Conservation (phyloP, 768 basidiomycete species). For the Leccinum boreale region DNA sequence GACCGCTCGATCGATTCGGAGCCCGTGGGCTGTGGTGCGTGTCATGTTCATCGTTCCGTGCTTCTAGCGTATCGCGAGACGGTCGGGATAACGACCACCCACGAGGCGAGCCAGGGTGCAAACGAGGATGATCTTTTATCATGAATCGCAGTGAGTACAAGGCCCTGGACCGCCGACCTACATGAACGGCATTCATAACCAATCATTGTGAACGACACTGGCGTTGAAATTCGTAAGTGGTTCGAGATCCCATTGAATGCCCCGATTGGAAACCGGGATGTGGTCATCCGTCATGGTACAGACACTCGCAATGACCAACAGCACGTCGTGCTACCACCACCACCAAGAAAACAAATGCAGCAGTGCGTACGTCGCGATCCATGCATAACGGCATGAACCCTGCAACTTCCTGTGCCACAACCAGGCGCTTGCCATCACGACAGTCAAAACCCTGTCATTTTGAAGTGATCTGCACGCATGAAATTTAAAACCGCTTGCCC, state of each 20-base stretch:
- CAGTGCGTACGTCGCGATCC: not conserved
- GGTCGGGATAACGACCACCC: not conserved
- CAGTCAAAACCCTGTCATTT: not conserved
- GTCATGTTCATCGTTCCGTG: not conserved
- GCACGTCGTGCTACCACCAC: not conserved
- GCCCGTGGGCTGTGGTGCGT: not conserved
- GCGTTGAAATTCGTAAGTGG: not conserved
- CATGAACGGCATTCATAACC: not conserved
- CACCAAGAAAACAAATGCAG: not conserved
- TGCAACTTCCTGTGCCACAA: not conserved
- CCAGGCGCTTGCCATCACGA: not conserved
- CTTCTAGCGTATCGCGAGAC: not conserved
- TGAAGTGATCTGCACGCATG: not conserved
- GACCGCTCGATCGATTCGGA: not conserved
- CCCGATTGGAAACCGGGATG: not conserved
- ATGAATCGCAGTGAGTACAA: not conserved
- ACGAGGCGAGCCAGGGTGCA: not conserved
- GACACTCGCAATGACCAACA: not conserved
- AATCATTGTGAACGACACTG: not conserved
- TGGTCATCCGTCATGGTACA: not conserved
- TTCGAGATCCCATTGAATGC: not conserved
- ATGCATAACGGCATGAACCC: conserved; percentile 11
- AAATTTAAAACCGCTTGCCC: conserved; percentile 64
- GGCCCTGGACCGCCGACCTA: not conserved
- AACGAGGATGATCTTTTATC: not conserved